Evolutionary conservation across 345 rosid species (phyloP), one percentile per base, ranked within the genome.

Genomic region (Dipteronia sinensis): DNA sequence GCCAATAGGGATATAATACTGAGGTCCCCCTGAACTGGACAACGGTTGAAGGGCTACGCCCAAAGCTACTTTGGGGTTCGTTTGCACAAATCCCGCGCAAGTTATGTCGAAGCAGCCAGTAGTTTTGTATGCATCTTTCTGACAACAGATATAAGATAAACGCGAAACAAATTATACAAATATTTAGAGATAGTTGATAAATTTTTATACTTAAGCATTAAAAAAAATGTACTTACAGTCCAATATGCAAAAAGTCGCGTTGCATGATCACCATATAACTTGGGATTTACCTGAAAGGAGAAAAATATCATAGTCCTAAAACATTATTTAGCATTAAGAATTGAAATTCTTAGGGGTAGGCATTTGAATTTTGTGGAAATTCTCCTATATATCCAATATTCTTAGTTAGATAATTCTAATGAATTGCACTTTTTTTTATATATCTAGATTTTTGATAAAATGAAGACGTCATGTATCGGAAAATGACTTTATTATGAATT

Each of bases 11-110:
- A 86, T 31, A 20, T 69, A 1, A 75, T 78, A 85, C 73, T 90
- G 92, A 0, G 3, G 16, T 0, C 58, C 42, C 2, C 6, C 0
- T 13, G 11, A 0, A 6, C 5, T 44, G 16, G 92, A 87, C 1
- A 56, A 0, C 0, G 78, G 78, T 1, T 10, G 10, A 27, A 89
- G 0, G 29, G 77, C 51, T 76, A 77, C 79, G 25, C 90, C 92
- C 10, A 87, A 67, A 13, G 84, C 83, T 0, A 80, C 0, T 0
- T 72, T 19, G 0, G 12, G 1, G 53, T 69, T 68, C n/a, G 85
- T 89, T 71, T 88, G 94, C 47, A 89, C 82, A 47, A 90, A 90
- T 15, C 90, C 90, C 7, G 83, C 2, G 67, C 91, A 89, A 7
- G 84, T 77, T 49, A 84, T 58, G 76, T 86, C 87, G 51, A 86